These are phyloP conservation scores for Peribolospora baueri DNA, from an alignment of 768 basidiomycete species.

Conservation along the genomic window DNA sequence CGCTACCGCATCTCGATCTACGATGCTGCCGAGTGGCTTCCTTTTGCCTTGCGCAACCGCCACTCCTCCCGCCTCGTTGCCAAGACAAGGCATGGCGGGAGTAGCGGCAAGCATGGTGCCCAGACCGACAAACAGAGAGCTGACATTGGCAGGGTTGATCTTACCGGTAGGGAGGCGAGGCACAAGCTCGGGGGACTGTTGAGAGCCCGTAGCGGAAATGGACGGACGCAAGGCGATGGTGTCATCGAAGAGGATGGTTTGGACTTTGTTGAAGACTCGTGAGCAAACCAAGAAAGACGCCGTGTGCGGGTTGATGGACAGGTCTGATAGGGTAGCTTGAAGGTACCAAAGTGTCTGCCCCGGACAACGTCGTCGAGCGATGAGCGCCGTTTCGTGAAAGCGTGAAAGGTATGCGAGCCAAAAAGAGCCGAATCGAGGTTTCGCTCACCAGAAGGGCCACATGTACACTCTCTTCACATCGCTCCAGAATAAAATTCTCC, in stretches of 20 bases:
- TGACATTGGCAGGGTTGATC: constrained; percentile 38
- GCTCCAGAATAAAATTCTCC: constrained; percentile 76
- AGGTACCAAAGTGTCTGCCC: constrained; percentile 87
- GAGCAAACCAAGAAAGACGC: constrained; percentile 75
- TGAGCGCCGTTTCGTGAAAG: neutral
- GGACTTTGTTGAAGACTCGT: constrained; percentile 66
- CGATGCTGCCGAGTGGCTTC: constrained; percentile 19
- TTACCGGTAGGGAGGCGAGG: constrained; percentile 25
- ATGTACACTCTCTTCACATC: constrained; percentile 74
- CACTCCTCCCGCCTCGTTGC: constrained; percentile 50
- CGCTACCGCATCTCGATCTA: constrained; percentile 11
- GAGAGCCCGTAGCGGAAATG: constrained; percentile 24
- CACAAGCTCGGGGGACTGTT: neutral
- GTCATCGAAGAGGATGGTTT: constrained; percentile 89
- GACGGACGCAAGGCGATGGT: constrained; percentile 27
- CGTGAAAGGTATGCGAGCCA: neutral
- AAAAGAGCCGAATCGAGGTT: neutral
- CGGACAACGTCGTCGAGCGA: neutral
- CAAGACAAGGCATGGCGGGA: constrained; percentile 50
- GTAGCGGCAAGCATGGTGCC: constrained; percentile 52
- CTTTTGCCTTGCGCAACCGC: constrained; percentile 69
- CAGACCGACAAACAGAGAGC: constrained; percentile 61
- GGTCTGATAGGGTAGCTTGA: constrained; percentile 77
- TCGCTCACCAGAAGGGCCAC: constrained; percentile 69
- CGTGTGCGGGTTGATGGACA: constrained; percentile 34